These are phyloP conservation scores for Colletotrichum orbiculare DNA, from an alignment of 2,329 filamentous ascomycete species.

Conservation along the genomic window DNA sequence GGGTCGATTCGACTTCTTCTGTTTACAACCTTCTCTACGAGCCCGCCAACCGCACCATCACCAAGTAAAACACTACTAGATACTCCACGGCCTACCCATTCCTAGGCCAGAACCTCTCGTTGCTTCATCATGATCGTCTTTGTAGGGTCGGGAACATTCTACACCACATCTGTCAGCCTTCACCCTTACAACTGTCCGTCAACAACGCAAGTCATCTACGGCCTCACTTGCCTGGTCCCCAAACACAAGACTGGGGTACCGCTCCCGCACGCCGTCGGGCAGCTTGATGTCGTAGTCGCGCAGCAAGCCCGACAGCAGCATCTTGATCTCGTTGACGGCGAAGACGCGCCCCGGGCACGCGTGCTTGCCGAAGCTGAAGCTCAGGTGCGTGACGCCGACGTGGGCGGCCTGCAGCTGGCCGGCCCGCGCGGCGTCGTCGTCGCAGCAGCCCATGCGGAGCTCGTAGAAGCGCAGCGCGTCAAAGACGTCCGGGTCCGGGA, in stretches of 20 bases:
- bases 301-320: constrained; percentile 52
- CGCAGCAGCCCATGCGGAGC: neutral
- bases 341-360: constrained; percentile 58
- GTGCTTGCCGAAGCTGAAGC: constrained; percentile 51
- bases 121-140: constrained; percentile 3
- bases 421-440: constrained; percentile 32
- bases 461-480: constrained; percentile 26
- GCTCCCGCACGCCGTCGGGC: constrained; percentile 40
- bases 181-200: neutral
- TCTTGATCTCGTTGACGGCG: constrained; percentile 57
- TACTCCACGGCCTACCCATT: too few species aligned
- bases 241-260: constrained; percentile 5
- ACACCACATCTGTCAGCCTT: neutral
- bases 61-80: too few species aligned
- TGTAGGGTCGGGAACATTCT: constrained; percentile 3
- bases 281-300: constrained; percentile 53
- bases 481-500: constrained; percentile 13
- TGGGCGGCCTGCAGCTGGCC: constrained; percentile 52
- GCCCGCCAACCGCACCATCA: too few species aligned
- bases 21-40: too few species aligned
- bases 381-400: constrained; percentile 47
- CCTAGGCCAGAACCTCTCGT: too few species aligned
- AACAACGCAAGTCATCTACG: too few species aligned
- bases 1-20: too few species aligned
- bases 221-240: neutral